phyloP scores from a whole-genome alignment of 163 green algal genomes.

The Scenedesmus sp. region DNA sequence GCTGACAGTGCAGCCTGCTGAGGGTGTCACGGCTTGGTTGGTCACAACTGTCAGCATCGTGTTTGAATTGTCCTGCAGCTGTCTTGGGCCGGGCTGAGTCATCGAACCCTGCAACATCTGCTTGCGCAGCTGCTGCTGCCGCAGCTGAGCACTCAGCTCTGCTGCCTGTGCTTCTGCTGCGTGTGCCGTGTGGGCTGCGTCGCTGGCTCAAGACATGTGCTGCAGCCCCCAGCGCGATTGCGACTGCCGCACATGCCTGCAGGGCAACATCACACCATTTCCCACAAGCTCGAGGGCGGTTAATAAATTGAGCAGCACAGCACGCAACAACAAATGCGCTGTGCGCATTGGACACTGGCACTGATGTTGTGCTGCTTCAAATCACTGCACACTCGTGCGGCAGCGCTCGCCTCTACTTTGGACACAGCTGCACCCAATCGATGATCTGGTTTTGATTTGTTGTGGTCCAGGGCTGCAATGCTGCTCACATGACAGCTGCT shows the following conservation, averaged over 20 bases:
- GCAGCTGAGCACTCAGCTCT: not conserved
- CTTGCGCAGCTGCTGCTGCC: not conserved
- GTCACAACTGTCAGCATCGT: not conserved
- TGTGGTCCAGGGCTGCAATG: no score
- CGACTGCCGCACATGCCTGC: conserved; percentile 28
- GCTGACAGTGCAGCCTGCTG: not conserved
- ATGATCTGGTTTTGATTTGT: no score
- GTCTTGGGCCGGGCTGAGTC: not conserved
- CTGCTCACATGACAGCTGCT: no score
- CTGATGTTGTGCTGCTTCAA: not conserved
- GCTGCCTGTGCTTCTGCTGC: not conserved
- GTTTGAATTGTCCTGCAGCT: not conserved
- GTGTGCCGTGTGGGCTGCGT: not conserved
- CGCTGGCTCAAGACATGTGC: conserved; percentile 14
- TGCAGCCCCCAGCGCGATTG: conserved; percentile 14
- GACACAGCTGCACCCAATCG: no score
- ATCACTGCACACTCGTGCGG: no score
- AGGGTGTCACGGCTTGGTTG: not conserved
- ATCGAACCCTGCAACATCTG: not conserved
- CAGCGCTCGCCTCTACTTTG: no score
- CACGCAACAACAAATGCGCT: no score
- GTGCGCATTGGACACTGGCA: not conserved
- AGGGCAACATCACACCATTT: no score
- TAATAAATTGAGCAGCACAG: no score
- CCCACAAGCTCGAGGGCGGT: not conserved